phyloP scores from a whole-genome alignment of 1,139 yeast genomes.

The Geotrichum australiense region DNA sequence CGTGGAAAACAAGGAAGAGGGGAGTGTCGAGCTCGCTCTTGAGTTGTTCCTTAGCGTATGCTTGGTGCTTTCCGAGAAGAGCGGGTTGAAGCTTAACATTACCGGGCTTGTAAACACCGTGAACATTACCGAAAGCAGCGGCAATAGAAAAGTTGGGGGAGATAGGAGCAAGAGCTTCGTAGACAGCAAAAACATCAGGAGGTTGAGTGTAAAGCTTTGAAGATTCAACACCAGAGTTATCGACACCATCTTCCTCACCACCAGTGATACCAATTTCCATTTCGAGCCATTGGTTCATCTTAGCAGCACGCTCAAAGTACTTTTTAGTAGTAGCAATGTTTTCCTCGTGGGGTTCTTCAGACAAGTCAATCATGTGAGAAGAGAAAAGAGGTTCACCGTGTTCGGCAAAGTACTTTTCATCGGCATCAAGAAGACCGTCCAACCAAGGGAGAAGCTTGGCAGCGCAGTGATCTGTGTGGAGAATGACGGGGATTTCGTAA shows the following conservation, averaged over 20 bases:
- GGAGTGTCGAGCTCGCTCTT: constrained; percentile 58
- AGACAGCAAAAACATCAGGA: constrained; percentile 87
- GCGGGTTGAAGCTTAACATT: constrained; percentile 91
- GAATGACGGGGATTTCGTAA: constrained; percentile 92
- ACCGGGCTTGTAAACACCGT: constrained; percentile 99
- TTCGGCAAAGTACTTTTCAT: constrained; percentile 78
- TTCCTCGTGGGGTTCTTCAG: constrained; percentile 94
- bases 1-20: constrained; percentile 98
- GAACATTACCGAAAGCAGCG: constrained; percentile 99
- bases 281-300: constrained; percentile 96
- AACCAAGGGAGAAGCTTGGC: constrained; percentile 96
- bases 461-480: constrained; percentile 99
- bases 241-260: constrained; percentile 99
- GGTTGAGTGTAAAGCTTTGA: constrained; percentile 90
- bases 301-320: constrained; percentile 91
- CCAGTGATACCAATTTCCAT: constrained; percentile 99
- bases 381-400: constrained; percentile 96
- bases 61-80: constrained; percentile 94
- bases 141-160: constrained; percentile 99
- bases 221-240: constrained; percentile 88
- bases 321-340: constrained; percentile 91
- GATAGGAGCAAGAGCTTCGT: constrained; percentile 83
- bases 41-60: constrained; percentile 58
- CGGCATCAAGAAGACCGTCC: constrained; percentile 96
- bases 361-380: constrained; percentile 97